Evolutionary conservation across 306 rosid species (phyloP).

Genomic region (Boehmeria nivea): DNA sequence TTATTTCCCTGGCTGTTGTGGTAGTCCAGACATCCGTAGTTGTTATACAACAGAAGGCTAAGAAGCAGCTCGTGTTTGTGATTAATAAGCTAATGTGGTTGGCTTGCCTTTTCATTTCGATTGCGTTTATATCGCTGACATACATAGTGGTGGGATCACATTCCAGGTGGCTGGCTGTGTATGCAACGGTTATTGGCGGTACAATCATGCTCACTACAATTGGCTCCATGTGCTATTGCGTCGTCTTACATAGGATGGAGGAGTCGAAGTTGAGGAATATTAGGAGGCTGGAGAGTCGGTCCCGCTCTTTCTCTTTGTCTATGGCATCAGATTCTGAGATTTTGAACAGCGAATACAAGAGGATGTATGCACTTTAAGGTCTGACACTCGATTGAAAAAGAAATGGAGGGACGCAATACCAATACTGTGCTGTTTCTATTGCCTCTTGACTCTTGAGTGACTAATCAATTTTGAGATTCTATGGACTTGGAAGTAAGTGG

Average conservation of each 20-base stretch:
- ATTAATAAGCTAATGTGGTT: constrained; percentile 98
- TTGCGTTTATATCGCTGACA: constrained; percentile 85
- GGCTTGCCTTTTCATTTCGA: constrained; percentile 90
- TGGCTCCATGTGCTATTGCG: constrained; percentile 95
- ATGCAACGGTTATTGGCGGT: constrained; percentile 73
- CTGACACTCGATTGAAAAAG: too few relatives aligned
- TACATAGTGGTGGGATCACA: constrained; percentile 84
- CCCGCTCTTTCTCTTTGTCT: constrained; percentile 67
- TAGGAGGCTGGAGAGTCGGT: constrained; percentile 44
- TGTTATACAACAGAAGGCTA: constrained; percentile 85
- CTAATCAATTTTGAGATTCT: too few relatives aligned
- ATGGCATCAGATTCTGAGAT: constrained; percentile 74
- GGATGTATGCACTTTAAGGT: constrained; percentile 84
- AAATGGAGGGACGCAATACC: too few relatives aligned
- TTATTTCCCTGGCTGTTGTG: constrained; percentile 94
- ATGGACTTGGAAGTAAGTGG: too few relatives aligned
- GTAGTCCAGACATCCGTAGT: constrained; percentile 96
- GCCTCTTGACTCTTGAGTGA: too few relatives aligned
- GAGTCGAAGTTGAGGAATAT: constrained; percentile 60
- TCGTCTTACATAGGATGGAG: constrained; percentile 76
- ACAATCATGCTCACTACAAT: constrained; percentile 90
- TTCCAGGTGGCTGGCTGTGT: constrained; percentile 78
- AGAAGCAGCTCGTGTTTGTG: constrained; percentile 89
- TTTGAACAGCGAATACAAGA: constrained; percentile 74
- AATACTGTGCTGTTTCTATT: too few relatives aligned